A percentile compares a stretch with the other conserved stretches of the same genome.
phyloP scores from a whole-genome alignment of 495 filamentous ascomycete species.

The Penicillium angulare region DNA sequence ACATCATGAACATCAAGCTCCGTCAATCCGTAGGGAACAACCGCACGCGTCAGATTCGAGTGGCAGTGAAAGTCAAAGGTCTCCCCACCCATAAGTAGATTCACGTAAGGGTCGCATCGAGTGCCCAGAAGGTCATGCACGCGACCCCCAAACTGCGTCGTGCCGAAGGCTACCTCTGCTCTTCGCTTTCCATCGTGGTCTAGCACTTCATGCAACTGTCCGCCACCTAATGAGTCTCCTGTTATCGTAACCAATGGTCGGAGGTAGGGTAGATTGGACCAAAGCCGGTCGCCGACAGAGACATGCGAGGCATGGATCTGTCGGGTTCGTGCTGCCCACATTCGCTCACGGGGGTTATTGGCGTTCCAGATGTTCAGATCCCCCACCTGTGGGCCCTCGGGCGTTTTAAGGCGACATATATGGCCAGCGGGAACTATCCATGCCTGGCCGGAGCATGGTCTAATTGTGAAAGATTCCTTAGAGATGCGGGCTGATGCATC shows the following conservation, averaged over 20 bases:
- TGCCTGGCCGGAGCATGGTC: conserved; percentile 57
- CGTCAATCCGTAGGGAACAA: conserved; percentile 62
- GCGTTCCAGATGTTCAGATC: conserved; percentile 81
- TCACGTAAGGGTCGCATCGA: conserved; percentile 74
- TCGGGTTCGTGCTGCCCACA: conserved; percentile 77
- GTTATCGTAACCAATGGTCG: conserved; percentile 71
- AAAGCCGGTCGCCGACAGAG: conserved; percentile 65
- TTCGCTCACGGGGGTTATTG: conserved; percentile 70
- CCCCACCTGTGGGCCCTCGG: conserved; percentile 73
- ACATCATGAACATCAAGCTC: conserved; percentile 80
- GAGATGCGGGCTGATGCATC: conserved; percentile 29
- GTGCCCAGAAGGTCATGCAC: conserved; percentile 77
- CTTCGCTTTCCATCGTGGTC: conserved; percentile 36
- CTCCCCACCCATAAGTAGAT: conserved; percentile 64
- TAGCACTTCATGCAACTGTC: conserved; percentile 51
- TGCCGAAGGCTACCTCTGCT: conserved; percentile 36
- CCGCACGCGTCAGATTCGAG: conserved; percentile 72
- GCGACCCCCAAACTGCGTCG: conserved; percentile 48
- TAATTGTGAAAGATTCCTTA: conserved; percentile 39
- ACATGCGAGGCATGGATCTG: conserved; percentile 77
- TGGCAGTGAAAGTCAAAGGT: conserved; percentile 79
- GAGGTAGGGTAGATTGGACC: conserved; percentile 75
- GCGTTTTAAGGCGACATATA: conserved; percentile 69
- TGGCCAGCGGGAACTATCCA: conserved; percentile 62
- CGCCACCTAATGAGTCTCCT: conserved; percentile 60